Evolutionary conservation across 352 stramenopile species (phyloP).

Genomic region (Thraustochytrium sp.): DNA sequence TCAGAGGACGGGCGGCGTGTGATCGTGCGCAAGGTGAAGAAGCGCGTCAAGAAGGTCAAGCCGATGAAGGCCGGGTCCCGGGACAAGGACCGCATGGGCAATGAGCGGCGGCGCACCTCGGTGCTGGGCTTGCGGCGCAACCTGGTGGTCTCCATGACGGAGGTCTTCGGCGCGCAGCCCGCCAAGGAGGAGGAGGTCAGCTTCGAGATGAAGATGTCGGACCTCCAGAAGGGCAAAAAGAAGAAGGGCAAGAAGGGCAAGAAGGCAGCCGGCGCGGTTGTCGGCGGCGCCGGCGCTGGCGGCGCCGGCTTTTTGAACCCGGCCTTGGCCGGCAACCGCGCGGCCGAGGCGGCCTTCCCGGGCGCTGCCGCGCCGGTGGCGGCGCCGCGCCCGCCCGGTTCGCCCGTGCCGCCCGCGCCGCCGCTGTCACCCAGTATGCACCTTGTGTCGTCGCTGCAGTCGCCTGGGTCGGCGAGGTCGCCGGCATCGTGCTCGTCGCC

Average conservation of each 20-base stretch:
- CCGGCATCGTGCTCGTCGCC: neutral
- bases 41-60: constrained; percentile 12
- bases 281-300: too few species aligned
- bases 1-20: neutral
- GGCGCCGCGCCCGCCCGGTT: too few species aligned
- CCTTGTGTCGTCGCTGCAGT: too few species aligned
- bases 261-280: too few species aligned
- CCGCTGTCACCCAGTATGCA: too few species aligned
- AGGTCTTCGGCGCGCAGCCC: neutral
- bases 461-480: neutral
- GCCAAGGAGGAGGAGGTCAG: neutral
- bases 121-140: neutral
- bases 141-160: neutral
- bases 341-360: too few species aligned
- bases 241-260: too few species aligned
- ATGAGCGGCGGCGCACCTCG: neutral
- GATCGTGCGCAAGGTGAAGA: neutral
- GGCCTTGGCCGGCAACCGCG: too few species aligned
- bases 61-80: neutral
- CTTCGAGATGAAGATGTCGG: neutral
- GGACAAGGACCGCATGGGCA: neutral
- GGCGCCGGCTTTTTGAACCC: too few species aligned
- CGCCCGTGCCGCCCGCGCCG: too few species aligned
- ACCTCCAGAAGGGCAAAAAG: neutral
- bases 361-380: too few species aligned